phyloP scores from a whole-genome alignment of 768 basidiomycete species.

The Pulveroboletus frians region DNA sequence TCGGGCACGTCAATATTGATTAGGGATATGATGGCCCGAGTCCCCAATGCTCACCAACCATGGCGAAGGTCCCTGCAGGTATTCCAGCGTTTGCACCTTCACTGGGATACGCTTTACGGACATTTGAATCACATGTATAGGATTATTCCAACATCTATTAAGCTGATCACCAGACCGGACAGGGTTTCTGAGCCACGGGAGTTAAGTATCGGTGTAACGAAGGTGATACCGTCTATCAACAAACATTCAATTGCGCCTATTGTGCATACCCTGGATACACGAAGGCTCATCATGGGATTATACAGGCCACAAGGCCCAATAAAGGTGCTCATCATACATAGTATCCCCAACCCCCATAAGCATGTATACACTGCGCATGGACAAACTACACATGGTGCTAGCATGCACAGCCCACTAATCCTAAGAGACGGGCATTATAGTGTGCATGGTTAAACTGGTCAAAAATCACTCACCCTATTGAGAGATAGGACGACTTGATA shows the following conservation, averaged over 20 bases:
- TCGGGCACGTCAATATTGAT: constrained; percentile 44
- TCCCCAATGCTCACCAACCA: constrained; percentile 10
- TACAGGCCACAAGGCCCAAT: too few relatives aligned
- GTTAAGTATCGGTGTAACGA: constrained; percentile 17
- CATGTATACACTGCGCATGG: too few relatives aligned
- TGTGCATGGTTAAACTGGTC: too few relatives aligned
- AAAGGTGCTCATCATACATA: too few relatives aligned
- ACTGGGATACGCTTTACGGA: constrained; percentile 31
- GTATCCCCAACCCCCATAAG: too few relatives aligned
- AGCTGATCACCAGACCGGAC: constrained; percentile 25
- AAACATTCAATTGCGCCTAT: constrained; percentile 25
- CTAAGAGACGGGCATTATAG: too few relatives aligned
- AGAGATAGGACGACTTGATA: too few relatives aligned
- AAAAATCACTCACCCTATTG: too few relatives aligned
- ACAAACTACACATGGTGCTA: too few relatives aligned
- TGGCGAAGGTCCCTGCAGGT: constrained; percentile 11
- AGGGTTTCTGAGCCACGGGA: constrained; percentile 18
- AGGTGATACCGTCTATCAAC: constrained; percentile 22
- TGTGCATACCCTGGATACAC: constrained; percentile 53
- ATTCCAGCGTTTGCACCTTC: constrained; percentile 31
- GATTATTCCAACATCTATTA: constrained; percentile 25
- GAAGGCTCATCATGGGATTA: constrained; percentile 32
- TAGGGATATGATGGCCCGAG: constrained; percentile 35
- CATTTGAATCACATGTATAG: constrained; percentile 27
- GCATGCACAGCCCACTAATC: too few relatives aligned